Evolutionary conservation across 192 early-diverging fungal species (phyloP), one percentile per base, ranked within the genome.

Genomic region (Backusella circina): DNA sequence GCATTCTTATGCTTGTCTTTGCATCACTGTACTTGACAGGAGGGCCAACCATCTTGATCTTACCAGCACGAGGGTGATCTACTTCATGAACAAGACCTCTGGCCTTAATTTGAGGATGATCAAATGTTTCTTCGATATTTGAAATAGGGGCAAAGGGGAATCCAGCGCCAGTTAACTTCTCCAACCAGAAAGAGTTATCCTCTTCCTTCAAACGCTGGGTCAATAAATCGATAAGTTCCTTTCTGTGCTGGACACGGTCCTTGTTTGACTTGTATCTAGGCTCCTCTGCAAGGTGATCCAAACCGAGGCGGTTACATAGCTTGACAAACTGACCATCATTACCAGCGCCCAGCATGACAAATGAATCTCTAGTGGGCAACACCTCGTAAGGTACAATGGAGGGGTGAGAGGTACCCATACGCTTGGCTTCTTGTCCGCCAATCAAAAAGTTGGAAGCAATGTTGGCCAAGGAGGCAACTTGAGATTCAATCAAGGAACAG

Each of bases 331-430:
- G 97, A 0, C 77, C 75, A 82, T 98, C 93, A 83, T 96, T 98
- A 1, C 95, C 97, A 1, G 94, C 93, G 2, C 97, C 97, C 69
- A 98, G 87, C 80, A 97, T 93, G 38, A 98, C 87, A 78, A 86
- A 84, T 5, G 91, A 91, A 80, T 97, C 93, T 15, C 71, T 84
- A 9, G 93, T 96, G 0, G 86, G 87, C 73, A 97, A 91, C 16
- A 90, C 91, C 75, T 96, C 91, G 82, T 99, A 99, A 12, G 97
- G 97, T 10, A 96, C 97, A 61, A 99, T 97, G 1, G 94, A 92
- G 5, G 93, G 87, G 77, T 99, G 97, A 9, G 89, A 81, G 0
- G 95, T 97, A 36, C 96, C 97, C 92, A 91, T 91, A 21, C 97
- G 87, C 44, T 83, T 81, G 1, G 91, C 95, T 80, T 98, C 95